Percentiles rank a stretch among this genome's conserved stretches.
Evolutionary conservation across 495 filamentous ascomycete species (phyloP).

Genomic region (Podospora australis): DNA sequence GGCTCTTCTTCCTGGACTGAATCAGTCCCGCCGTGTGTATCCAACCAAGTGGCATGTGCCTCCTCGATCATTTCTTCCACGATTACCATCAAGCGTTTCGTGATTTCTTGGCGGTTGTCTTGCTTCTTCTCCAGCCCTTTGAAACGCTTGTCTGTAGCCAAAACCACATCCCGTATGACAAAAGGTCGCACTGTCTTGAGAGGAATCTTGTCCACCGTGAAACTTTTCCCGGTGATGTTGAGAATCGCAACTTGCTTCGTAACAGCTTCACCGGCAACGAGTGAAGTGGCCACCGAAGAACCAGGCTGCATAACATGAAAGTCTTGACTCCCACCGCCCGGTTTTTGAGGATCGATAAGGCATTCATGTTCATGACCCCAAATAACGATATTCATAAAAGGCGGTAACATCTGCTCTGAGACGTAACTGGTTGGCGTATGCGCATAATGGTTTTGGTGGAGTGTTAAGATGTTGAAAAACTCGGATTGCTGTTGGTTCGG

Average conservation of each 20-base stretch:
- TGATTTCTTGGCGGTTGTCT: constrained; percentile 75
- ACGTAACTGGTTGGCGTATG: constrained; percentile 86
- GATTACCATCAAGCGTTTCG: constrained; percentile 62
- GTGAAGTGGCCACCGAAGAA: constrained; percentile 89
- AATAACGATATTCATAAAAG: constrained; percentile 83
- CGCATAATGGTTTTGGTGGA: constrained; percentile 94
- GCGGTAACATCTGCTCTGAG: constrained; percentile 88
- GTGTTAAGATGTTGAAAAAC: constrained; percentile 94
- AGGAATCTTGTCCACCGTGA: constrained; percentile 71
- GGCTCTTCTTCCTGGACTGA: constrained; percentile 54
- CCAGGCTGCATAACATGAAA: constrained; percentile 98
- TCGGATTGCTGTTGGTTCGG: constrained; percentile 76
- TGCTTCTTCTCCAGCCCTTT: constrained; percentile 70
- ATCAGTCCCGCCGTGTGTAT: constrained; percentile 52
- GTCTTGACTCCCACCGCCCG: constrained; percentile 77
- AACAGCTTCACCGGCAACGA: constrained; percentile 84
- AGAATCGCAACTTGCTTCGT: constrained; percentile 85
- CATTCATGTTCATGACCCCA: constrained; percentile 99
- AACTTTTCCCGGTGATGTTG: constrained; percentile 74
- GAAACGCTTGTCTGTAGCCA: constrained; percentile 69
- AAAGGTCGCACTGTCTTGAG: constrained; percentile 90
- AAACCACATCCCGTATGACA: constrained; percentile 72
- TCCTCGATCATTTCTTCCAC: constrained; percentile 83
- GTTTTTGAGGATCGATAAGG: constrained; percentile 71
- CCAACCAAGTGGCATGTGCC: constrained; percentile 74